Conservation (phyloP, 208 protist genomes). For the Leishmania gerbilli region DNA sequence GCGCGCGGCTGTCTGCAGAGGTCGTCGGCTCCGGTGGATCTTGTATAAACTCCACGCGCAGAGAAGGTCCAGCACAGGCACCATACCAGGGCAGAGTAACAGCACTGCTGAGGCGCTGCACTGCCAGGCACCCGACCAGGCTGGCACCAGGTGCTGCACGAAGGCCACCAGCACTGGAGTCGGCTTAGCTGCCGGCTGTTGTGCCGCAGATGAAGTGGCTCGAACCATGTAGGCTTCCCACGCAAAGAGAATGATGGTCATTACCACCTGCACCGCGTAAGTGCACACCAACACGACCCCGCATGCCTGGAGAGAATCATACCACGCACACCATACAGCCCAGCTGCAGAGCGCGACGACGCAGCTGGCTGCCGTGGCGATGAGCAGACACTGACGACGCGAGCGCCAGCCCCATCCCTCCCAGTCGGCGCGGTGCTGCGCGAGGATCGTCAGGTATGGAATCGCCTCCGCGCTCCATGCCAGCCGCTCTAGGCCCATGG, state of each 20-base stretch:
- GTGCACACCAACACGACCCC: slow-evolving; percentile 17
- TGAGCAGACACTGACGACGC: slow-evolving; percentile 33
- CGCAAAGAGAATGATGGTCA: slow-evolving; percentile 5
- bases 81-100: slow-evolving; percentile 13
- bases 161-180: slow-evolving; percentile 8
- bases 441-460: slow-evolving; percentile 35
- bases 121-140: slow-evolving; percentile 9
- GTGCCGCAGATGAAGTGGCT: not conserved
- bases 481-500: slow-evolving; percentile 32
- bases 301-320: not conserved
- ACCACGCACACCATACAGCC: slow-evolving; percentile 17
- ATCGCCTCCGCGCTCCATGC: slow-evolving; percentile 20
- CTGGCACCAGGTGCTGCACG: slow-evolving; percentile 15
- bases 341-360: slow-evolving; percentile 28
- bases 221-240: slow-evolving; percentile 5
- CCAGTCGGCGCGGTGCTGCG: slow-evolving; percentile 31
- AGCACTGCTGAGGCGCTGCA: slow-evolving; percentile 5
- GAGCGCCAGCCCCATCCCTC: slow-evolving; percentile 46
- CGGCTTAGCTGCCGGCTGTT: not conserved
- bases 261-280: slow-evolving; percentile 12
- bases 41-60: slow-evolving; percentile 17
- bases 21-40: slow-evolving; percentile 11
- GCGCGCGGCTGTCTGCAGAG: not conserved
- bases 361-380: slow-evolving; percentile 4
- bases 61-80: slow-evolving; percentile 31